Base-by-base conservation (phyloP, 805 yeast species). In the Priceomyces melissophilus region DNA sequence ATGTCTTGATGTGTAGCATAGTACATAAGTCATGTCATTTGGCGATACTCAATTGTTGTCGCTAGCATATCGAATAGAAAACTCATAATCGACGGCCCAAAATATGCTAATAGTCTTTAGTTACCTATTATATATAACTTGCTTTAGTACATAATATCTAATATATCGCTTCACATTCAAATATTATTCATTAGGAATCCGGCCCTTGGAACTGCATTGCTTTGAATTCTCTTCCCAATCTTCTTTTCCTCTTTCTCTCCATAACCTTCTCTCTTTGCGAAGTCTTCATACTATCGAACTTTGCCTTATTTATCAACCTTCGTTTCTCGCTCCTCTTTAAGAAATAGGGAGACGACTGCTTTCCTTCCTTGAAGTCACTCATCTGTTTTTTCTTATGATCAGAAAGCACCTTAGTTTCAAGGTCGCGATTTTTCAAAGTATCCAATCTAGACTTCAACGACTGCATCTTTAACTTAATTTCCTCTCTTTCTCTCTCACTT, bases 191-290 rank as follows among this genome's bases (percentile, higher is more conserved):
- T 20, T 20, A 20, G 8, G 25, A 8, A 20, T 20, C 34, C n/a
- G 32, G 38, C 15, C 32, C 35, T 17, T 49, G 53, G 48, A 66
- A 69, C 48, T 70, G 74, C 57, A 69, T 62, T 50, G 68, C 70
- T 52, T 71, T 74, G 72, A 88, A 82, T 63, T 87, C 95, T 65
- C 82, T 79, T 60, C 96, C 90, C 65, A 82, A 70, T 68, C 81
- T 79, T 75, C 79, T 84, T 85, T 82, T 86, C 61, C 91, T 79
- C 80, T 82, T 89, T 67, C 91, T 80, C 66, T 85, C 93, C 79
- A 86, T 78, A 30, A 81, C 86, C 74, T 84, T 86, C 47, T 83
- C 89, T 55, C 89, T 74, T 64, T 85, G 90, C 38, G 69, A 68
- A 10, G 80, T 62, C 63, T 76, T 82, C 90, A 86, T 81, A 43